phyloP scores from a whole-genome alignment of 257 asterid genomes.

The Solanum chmielewskii region DNA sequence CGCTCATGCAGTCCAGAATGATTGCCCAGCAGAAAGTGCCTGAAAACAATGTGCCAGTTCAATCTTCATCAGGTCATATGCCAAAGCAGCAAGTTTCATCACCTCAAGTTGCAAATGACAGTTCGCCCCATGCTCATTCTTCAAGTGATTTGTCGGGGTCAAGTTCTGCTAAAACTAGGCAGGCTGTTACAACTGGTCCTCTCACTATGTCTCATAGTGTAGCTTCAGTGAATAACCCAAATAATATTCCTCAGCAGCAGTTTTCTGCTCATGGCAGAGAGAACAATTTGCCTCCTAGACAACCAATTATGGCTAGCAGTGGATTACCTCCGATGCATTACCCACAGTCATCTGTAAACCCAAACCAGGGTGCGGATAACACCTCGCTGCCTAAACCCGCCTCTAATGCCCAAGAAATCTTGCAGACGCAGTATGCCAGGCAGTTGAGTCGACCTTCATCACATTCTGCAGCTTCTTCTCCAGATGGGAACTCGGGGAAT shows the following conservation, averaged over 20 bases:
- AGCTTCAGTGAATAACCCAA: slow-evolving; percentile 28
- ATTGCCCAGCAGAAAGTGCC: slow-evolving; percentile 58
- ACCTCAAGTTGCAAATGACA: slow-evolving; percentile 56
- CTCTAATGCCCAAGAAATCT: slow-evolving; percentile 33
- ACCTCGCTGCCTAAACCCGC: slow-evolving; percentile 34
- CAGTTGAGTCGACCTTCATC: slow-evolving; percentile 48
- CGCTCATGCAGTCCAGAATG: slow-evolving; percentile 79
- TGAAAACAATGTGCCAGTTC: slow-evolving; percentile 44
- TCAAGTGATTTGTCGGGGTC: slow-evolving; percentile 78
- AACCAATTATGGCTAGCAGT: slow-evolving; percentile 42
- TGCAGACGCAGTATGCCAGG: slow-evolving; percentile 48
- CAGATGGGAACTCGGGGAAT: slow-evolving; percentile 51
- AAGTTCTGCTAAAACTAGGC: slow-evolving; percentile 73
- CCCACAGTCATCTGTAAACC: slow-evolving; percentile 35
- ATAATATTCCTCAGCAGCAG: slow-evolving; percentile 48
- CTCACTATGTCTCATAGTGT: slow-evolving; percentile 33
- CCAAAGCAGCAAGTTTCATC: slow-evolving; percentile 58
- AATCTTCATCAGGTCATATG: slow-evolving; percentile 34
- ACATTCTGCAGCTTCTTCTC: slow-evolving; percentile 48
- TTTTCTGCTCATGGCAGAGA: slow-evolving; percentile 58
- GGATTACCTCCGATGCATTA: slow-evolving; percentile 54
- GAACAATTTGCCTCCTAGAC: slow-evolving; percentile 64
- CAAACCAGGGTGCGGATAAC: slow-evolving; percentile 60
- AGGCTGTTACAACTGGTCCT: slow-evolving; percentile 46
- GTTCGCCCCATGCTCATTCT: slow-evolving; percentile 73